Conservation (phyloP, 495 filamentous ascomycete genomes). For the Hypoxylon crocopeplum region DNA sequence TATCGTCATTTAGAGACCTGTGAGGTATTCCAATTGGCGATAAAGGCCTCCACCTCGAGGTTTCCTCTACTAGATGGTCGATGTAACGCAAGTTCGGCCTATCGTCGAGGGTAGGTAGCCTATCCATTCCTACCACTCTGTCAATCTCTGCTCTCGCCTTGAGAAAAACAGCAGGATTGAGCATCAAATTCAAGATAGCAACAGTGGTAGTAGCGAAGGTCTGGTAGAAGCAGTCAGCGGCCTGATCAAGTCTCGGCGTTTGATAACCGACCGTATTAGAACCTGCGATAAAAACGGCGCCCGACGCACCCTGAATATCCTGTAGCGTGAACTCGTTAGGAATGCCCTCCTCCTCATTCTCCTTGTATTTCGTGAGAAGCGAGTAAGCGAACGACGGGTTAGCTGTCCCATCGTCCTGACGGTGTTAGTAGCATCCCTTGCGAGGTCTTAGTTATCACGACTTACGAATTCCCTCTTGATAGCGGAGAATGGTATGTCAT, state of each 20-base stretch:
- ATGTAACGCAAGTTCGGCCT: slow-evolving; percentile 59
- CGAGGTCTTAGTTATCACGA: not conserved
- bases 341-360: slow-evolving; percentile 30
- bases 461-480: slow-evolving; percentile 37
- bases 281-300: slow-evolving; percentile 58
- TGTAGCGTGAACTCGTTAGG: slow-evolving; percentile 49
- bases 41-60: slow-evolving; percentile 66
- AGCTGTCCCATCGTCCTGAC: slow-evolving; percentile 29
- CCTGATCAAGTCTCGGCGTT: not conserved
- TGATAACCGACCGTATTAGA: slow-evolving; percentile 51
- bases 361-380: slow-evolving; percentile 35
- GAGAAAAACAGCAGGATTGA: slow-evolving; percentile 54
- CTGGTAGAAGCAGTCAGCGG: slow-evolving; percentile 13
- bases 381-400: slow-evolving; percentile 45
- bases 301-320: slow-evolving; percentile 58
- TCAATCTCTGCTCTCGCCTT: slow-evolving; percentile 68
- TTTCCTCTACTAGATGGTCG: slow-evolving; percentile 61
- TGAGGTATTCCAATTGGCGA: slow-evolving; percentile 68
- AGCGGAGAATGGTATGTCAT: slow-evolving; percentile 41
- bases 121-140: slow-evolving; percentile 52
- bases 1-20: slow-evolving; percentile 58
- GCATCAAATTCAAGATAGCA: slow-evolving; percentile 50
- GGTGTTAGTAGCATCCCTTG: not conserved
- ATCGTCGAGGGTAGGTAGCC: slow-evolving; percentile 60
- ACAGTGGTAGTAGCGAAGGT: slow-evolving; percentile 50